Evolutionary conservation across 441 rosid species (phyloP).

Genomic region (Populus hybrid): DNA sequence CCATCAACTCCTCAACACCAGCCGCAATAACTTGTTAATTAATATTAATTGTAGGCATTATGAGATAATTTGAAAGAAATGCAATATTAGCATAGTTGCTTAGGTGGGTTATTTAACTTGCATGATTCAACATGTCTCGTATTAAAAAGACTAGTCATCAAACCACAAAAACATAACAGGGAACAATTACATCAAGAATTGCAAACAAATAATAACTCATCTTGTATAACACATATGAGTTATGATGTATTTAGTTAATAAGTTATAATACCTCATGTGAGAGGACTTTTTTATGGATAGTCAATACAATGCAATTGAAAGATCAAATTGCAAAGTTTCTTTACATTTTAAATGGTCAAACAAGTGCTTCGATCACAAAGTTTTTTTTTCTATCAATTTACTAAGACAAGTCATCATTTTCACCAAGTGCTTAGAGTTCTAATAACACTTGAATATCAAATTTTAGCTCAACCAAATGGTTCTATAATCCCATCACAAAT

Average conservation of each 20-base stretch:
- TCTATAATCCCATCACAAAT: not conserved
- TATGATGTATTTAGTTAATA: not conserved
- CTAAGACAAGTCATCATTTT: not conserved
- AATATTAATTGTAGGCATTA: too few relatives aligned
- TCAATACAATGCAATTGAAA: not conserved
- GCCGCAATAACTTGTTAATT: too few relatives aligned
- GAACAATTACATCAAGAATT: too few relatives aligned
- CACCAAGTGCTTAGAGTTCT: not conserved
- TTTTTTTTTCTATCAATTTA: not conserved
- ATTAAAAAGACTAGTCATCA: too few relatives aligned
- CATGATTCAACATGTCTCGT: too few relatives aligned
- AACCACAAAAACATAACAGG: too few relatives aligned
- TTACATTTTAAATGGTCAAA: not conserved
- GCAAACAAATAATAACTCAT: too few relatives aligned
- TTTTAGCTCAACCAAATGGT: not conserved
- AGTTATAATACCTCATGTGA: not conserved
- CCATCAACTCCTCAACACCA: too few relatives aligned
- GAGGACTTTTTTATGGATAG: not conserved
- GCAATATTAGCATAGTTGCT: too few relatives aligned
- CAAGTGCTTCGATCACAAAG: not conserved
- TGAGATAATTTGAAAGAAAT: too few relatives aligned
- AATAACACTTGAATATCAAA: not conserved
- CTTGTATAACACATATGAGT: not conserved
- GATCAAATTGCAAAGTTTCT: constrained; percentile 1
- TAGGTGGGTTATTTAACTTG: too few relatives aligned